Evolutionary conservation across 352 stramenopile genomes (phyloP).

Genomic region (Pythium dissimile): DNA sequence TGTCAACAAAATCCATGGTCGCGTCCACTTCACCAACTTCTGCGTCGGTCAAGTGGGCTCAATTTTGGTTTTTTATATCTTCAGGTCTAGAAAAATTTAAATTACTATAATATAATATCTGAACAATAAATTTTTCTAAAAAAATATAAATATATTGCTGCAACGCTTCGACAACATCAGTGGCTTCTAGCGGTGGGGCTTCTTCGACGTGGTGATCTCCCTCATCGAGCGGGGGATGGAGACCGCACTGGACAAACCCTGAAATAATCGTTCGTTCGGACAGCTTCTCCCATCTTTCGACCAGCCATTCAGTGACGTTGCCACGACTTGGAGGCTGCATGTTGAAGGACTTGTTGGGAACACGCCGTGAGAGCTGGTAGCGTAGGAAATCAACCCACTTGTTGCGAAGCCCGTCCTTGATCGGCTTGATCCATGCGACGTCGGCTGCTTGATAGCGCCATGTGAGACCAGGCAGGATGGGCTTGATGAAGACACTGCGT

Average conservation of each 20-base stretch:
- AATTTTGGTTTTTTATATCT: no score
- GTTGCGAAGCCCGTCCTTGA: conserved; percentile 12
- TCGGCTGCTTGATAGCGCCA: conserved; percentile 22
- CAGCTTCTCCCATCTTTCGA: background rate
- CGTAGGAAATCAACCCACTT: conserved; percentile 8
- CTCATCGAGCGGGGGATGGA: background rate
- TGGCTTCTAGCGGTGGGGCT: background rate
- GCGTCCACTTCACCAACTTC: background rate
- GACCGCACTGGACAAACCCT: conserved; percentile 5
- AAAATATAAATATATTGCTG: no score
- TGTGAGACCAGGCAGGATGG: conserved; percentile 11
- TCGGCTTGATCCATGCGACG: conserved; percentile 19
- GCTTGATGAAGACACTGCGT: background rate
- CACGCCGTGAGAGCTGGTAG: conserved; percentile 1
- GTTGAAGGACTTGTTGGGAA: background rate
- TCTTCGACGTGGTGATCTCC: background rate
- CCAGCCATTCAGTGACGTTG: background rate
- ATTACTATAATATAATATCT: no score
- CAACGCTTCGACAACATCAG: background rate
- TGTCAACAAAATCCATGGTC: background rate
- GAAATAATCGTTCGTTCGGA: conserved; percentile 2
- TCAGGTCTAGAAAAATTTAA: no score
- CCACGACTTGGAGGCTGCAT: conserved; percentile 3
- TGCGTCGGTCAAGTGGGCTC: background rate
- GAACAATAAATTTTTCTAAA: no score